These are phyloP conservation scores for Nymphaea thermarum DNA, from an alignment of 164 flowering plant species.

Conservation along the genomic window DNA sequence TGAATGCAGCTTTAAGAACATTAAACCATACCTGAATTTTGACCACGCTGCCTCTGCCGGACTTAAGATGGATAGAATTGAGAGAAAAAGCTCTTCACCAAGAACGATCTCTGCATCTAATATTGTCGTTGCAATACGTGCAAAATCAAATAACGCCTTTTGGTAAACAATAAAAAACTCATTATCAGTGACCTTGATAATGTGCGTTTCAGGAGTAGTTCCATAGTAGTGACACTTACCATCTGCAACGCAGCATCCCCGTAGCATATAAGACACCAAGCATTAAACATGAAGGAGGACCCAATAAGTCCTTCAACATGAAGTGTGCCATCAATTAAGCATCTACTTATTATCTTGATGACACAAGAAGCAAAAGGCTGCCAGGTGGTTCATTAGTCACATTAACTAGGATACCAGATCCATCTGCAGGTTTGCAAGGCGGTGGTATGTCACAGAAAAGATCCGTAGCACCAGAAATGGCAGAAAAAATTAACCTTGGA, in stretches of 20 bases:
- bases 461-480: conserved; percentile 27
- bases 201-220: no score
- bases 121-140: conserved; percentile 43
- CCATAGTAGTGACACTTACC: conserved; percentile 29
- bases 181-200: conserved; percentile 12
- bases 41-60: conserved; percentile 38
- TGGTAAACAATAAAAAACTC: conserved; percentile 14
- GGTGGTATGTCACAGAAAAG: conserved; percentile 53
- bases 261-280: conserved; percentile 61
- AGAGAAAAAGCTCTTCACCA: conserved; percentile 44
- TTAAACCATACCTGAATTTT: conserved; percentile 45
- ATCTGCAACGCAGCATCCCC: conserved; percentile 84
- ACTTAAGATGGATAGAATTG: conserved; percentile 42
- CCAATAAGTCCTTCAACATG: conserved; percentile 76
- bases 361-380: conserved; percentile 72
- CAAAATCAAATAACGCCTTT: conserved; percentile 94
- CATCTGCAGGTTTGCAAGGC: conserved; percentile 47
- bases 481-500: conserved; percentile 43
- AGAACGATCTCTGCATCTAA: conserved; percentile 56
- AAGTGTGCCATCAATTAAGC: conserved; percentile 79
- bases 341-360: conserved; percentile 65
- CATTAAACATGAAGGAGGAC: conserved; percentile 45
- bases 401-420: conserved; percentile 59
- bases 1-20: conserved; percentile 41
- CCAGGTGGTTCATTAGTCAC: conserved; percentile 60